Conservation (phyloP, 306 rosid species). For the Prunus persica region Prunus_persica_NCBIv2 NC_034010.1:26843501-26844000, state of each 20-base stretch:
- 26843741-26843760: not conserved
- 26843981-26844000: not conserved
- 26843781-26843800: not conserved
- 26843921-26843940: not conserved
- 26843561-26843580: not conserved
- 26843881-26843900: not conserved
- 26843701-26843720: not conserved
- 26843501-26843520: not conserved
- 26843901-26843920: not conserved
- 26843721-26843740: not conserved
- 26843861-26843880: not conserved
- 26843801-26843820: not conserved
- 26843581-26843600: not conserved
- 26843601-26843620: not conserved
- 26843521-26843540: not conserved
- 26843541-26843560: not conserved
- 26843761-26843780: conserved; percentile 6
- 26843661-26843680: not conserved
- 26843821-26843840: not conserved
- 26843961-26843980: not conserved
- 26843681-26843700: not conserved
- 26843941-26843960: conserved; percentile 7
- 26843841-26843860: not conserved
- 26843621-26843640: not conserved
- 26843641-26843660: too few species aligned